A percentile compares a stretch with the other conserved stretches of the same genome.
These are phyloP conservation scores for Aspergillus homomorphus DNA, from an alignment of 495 filamentous ascomycete species.

Conservation along the genomic window DNA sequence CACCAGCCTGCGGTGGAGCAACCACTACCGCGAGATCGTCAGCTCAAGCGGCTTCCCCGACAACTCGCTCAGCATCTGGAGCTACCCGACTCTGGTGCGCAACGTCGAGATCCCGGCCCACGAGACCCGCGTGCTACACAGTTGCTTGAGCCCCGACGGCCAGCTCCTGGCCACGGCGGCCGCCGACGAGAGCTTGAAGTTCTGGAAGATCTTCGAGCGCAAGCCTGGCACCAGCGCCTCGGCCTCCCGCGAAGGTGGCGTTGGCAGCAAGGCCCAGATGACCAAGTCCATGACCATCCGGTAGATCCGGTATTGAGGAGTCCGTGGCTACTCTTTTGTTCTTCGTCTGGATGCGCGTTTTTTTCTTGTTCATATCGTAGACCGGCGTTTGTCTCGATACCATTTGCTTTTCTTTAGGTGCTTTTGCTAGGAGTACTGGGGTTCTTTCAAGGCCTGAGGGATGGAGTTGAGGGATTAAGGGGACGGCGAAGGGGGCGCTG, in stretches of 20 bases:
- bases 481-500: background rate
- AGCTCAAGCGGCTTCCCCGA: constrained; percentile 97
- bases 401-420: background rate
- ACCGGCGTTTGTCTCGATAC: constrained; percentile 6
- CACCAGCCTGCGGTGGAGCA: constrained; percentile 91
- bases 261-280: constrained; percentile 68
- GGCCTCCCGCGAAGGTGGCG: constrained; percentile 52
- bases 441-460: background rate
- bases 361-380: constrained; percentile 20
- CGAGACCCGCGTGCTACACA: constrained; percentile 93
- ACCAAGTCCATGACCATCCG: constrained; percentile 97
- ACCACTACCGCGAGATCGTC: constrained; percentile 95
- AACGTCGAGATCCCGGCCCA: constrained; percentile 99
- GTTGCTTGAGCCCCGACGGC: constrained; percentile 90
- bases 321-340: background rate
- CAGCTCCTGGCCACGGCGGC: constrained; percentile 96
- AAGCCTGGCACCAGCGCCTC: constrained; percentile 68
- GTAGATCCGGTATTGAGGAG: constrained; percentile 45
- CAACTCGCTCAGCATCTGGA: constrained; percentile 98
- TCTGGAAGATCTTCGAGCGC: constrained; percentile 99
- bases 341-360: too few species aligned
- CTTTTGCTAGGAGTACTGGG: background rate
- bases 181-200: constrained; percentile 95
- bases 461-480: background rate
- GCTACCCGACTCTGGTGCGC: constrained; percentile 91